A percentile compares a stretch with the other conserved stretches of the same genome.
phyloP scores from a whole-genome alignment of 257 asterid genomes.

The Buddleja alternifolia region DNA sequence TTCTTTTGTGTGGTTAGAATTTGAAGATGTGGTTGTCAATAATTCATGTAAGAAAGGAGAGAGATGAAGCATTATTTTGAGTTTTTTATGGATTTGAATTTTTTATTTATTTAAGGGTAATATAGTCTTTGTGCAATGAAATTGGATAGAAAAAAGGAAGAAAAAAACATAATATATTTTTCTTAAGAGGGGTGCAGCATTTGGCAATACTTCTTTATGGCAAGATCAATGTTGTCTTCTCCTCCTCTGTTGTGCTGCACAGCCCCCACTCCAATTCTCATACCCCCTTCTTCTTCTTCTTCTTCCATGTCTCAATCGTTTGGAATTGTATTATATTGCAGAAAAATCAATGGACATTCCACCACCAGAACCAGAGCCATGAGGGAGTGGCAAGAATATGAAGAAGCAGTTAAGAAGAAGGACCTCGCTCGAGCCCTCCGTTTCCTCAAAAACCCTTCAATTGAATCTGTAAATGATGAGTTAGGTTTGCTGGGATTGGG shows the following conservation, averaged over 20 bases:
- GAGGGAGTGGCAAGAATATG: conserved; percentile 85
- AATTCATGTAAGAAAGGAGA: too few species aligned
- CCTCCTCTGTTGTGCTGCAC: conserved; percentile 20
- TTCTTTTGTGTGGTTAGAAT: too few species aligned
- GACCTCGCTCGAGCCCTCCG: conserved; percentile 92
- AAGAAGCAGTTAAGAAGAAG: conserved; percentile 83
- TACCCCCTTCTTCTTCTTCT: conserved; percentile 17
- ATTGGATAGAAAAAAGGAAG: too few species aligned
- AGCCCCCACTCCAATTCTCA: conserved; percentile 12
- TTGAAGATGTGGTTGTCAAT: too few species aligned
- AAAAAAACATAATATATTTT: too few species aligned
- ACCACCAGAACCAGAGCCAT: conserved; percentile 52
- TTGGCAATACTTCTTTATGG: too few species aligned
- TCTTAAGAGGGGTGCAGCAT: too few species aligned
- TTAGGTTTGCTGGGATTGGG: conserved; percentile 39
- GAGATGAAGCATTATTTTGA: too few species aligned
- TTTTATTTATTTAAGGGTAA: too few species aligned
- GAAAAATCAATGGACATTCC: conserved; percentile 14
- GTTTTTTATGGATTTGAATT: too few species aligned
- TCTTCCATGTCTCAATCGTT: conserved; percentile 14
- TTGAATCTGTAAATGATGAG: conserved; percentile 25
- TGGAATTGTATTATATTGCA: conserved; percentile 1
- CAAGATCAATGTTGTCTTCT: conserved; percentile 27
- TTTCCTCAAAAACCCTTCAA: conserved; percentile 56
- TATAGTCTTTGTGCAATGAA: too few species aligned